phyloP scores from a whole-genome alignment of 2,329 filamentous ascomycete genomes.

The Aureobasidium sp. region DNA sequence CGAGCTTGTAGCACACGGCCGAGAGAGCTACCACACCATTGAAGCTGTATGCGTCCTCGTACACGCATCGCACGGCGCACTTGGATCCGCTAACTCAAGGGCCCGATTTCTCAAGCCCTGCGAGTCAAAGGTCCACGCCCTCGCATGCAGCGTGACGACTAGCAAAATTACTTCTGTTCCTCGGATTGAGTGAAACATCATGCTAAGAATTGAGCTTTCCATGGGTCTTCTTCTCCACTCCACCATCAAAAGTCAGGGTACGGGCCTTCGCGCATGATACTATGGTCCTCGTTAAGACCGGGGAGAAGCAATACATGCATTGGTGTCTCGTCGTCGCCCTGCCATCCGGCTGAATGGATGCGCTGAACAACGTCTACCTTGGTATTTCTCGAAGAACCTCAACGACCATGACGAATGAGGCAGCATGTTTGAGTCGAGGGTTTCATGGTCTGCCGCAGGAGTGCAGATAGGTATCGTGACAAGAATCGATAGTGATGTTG shows the following conservation, averaged over 20 bases:
- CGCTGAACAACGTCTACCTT: conserved; percentile 10
- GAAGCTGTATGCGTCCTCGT: conserved; percentile 5
- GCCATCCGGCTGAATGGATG: conserved; percentile 7
- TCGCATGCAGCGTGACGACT: conserved; percentile 5
- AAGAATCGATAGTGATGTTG: conserved; percentile 10
- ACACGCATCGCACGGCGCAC: conserved; percentile 5
- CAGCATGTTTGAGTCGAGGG: conserved; percentile 5
- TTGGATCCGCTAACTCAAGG: background rate
- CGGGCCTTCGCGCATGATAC: background rate
- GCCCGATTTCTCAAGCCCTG: background rate
- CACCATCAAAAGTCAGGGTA: conserved; percentile 6
- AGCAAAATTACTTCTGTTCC: conserved; percentile 3
- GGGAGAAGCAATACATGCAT: conserved; percentile 7
- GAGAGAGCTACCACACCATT: conserved; percentile 1
- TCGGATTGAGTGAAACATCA: conserved; percentile 2
- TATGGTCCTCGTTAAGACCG: conserved; percentile 1
- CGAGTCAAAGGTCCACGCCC: background rate
- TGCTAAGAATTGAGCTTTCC: background rate
- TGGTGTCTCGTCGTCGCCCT: conserved; percentile 5
- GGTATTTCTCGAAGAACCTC: background rate
- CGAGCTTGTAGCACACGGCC: background rate
- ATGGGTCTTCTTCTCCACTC: conserved; percentile 9
- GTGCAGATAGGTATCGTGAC: conserved; percentile 7
- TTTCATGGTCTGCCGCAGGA: conserved; percentile 2
- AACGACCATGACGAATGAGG: conserved; percentile 7